Conservation (phyloP, 257 asterid genomes). For the Petrea volubilis region DNA sequence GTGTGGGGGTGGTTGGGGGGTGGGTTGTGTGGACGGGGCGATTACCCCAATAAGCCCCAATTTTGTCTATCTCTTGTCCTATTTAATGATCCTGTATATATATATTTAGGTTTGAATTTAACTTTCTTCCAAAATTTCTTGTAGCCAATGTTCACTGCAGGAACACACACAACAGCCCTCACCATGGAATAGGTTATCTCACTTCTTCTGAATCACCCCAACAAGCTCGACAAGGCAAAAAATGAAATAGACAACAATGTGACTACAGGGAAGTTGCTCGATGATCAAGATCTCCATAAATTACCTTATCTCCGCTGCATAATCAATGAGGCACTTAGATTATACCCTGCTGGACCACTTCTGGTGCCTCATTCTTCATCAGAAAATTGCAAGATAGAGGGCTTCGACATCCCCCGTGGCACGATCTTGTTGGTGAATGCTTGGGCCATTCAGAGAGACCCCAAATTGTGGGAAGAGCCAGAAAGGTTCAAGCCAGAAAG, state of each 20-base stretch:
- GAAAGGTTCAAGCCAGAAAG: conserved; percentile 25
- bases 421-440: conserved; percentile 20
- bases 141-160: conserved; percentile 34
- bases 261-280: conserved; percentile 14
- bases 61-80: no score
- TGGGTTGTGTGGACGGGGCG: no score
- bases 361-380: neutral
- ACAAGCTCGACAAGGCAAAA: conserved; percentile 20
- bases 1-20: no score
- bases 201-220: conserved; percentile 31
- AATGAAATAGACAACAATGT: conserved; percentile 19
- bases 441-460: conserved; percentile 24
- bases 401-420: conserved; percentile 16
- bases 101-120: neutral
- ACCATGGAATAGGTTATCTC: conserved; percentile 36
- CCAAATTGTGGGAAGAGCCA: conserved; percentile 24
- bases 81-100: no score
- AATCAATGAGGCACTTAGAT: neutral
- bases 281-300: conserved; percentile 24
- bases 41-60: no score
- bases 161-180: conserved; percentile 23
- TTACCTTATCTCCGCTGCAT: conserved; percentile 22
- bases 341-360: neutral
- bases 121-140: neutral
- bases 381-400: neutral